Conservation (phyloP, 2,329 filamentous ascomycete species). For the Cordyceps pruinosa region DNA sequence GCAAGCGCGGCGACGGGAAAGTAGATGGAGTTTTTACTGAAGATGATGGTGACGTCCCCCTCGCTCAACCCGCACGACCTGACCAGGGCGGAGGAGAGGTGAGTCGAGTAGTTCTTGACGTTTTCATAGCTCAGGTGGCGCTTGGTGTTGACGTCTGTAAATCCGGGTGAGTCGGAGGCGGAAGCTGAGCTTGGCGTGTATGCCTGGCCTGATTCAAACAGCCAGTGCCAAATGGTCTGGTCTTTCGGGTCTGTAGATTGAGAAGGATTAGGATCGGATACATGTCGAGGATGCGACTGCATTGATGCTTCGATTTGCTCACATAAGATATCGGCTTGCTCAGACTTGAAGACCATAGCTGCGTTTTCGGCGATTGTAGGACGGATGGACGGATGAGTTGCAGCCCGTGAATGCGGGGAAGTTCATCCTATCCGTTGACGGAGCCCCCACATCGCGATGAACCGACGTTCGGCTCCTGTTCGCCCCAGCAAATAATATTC, state of each 20-base stretch:
- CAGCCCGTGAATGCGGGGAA: neutral
- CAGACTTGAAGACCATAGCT: slow-evolving; percentile 10
- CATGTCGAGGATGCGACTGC: too few relatives aligned
- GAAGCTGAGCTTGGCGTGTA: slow-evolving; percentile 17
- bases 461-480: too few relatives aligned
- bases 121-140: slow-evolving; percentile 51
- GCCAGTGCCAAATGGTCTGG: slow-evolving; percentile 54
- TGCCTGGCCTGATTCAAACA: slow-evolving; percentile 50
- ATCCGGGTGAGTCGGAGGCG: slow-evolving; percentile 36
- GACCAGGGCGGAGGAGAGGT: slow-evolving; percentile 53
- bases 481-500: too few relatives aligned
- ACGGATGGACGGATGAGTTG: neutral
- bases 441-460: neutral
- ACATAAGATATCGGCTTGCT: slow-evolving; percentile 7
- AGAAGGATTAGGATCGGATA: neutral
- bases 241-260: slow-evolving; percentile 41
- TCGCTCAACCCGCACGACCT: slow-evolving; percentile 46
- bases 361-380: neutral
- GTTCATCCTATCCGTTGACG: neutral
- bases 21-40: slow-evolving; percentile 60
- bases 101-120: slow-evolving; percentile 49
- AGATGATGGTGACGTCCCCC: slow-evolving; percentile 53
- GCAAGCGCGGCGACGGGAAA: slow-evolving; percentile 55
- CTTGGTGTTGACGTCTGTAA: slow-evolving; percentile 52
- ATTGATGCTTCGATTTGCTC: neutral